Conservation (phyloP, 345 rosid genomes). For the Aegle marmelos region DNA sequence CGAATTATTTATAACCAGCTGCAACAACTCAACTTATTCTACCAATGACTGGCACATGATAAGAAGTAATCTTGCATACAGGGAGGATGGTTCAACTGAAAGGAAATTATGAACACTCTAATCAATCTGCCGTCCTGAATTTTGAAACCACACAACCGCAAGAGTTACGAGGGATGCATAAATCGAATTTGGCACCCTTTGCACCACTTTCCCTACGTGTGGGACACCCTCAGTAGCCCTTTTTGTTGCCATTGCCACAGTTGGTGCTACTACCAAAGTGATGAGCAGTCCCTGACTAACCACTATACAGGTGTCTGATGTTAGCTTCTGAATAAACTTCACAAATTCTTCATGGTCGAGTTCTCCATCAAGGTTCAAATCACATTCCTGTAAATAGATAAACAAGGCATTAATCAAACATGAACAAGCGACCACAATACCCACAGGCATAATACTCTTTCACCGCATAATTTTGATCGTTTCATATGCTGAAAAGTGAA, state of each 20-base stretch:
- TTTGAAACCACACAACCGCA: constrained; percentile 63
- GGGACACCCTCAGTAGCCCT: constrained; percentile 87
- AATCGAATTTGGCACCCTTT: constrained; percentile 68
- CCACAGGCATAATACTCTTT: too few species aligned
- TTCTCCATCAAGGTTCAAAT: constrained; percentile 75
- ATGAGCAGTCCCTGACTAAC: constrained; percentile 82
- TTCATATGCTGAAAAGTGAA: background rate
- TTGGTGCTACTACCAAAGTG: constrained; percentile 80
- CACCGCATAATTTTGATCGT: background rate
- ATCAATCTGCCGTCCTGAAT: constrained; percentile 22
- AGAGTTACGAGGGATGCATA: constrained; percentile 86
- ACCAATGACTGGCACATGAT: background rate
- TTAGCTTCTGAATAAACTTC: constrained; percentile 53
- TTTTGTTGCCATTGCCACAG: constrained; percentile 86
- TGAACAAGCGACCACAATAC: too few species aligned
- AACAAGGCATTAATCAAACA: background rate
- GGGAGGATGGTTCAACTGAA: background rate
- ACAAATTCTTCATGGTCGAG: constrained; percentile 73
- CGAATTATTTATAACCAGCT: constrained; percentile 11
- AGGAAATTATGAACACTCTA: constrained; percentile 3
- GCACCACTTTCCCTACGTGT: constrained; percentile 77
- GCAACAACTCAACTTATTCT: background rate
- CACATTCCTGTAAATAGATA: constrained; percentile 48
- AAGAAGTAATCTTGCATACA: background rate
- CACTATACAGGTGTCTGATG: constrained; percentile 56